phyloP scores from a whole-genome alignment of 2,329 filamentous ascomycete species.

The Rutstroemia sydowiana region DNA sequence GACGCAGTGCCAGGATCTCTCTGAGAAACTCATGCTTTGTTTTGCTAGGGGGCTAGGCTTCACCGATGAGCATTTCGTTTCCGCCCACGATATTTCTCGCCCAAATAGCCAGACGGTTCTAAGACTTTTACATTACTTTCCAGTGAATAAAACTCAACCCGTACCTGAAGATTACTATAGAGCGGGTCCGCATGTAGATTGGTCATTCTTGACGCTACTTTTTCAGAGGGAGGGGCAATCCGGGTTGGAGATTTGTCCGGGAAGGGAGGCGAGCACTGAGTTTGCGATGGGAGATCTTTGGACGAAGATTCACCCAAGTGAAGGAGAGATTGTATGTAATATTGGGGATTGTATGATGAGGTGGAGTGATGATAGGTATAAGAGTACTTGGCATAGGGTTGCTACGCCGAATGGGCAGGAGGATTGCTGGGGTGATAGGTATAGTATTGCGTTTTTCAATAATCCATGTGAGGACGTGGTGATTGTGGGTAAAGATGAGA shows the following conservation, averaged over 20 bases:
- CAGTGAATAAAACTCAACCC: too few relatives aligned
- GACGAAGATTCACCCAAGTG: constrained; percentile 52
- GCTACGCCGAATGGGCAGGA: neutral
- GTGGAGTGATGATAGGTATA: constrained; percentile 61
- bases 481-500: constrained; percentile 53
- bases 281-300: constrained; percentile 53
- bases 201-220: constrained; percentile 54
- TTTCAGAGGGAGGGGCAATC: constrained; percentile 55
- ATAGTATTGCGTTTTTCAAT: constrained; percentile 61
- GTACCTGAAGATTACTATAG: constrained; percentile 44
- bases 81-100: constrained; percentile 41
- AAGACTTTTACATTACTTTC: constrained; percentile 52
- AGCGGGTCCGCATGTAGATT: constrained; percentile 57
- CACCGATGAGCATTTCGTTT: constrained; percentile 45
- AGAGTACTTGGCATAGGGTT: constrained; percentile 58
- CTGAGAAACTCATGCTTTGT: constrained; percentile 47
- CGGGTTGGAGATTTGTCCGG: constrained; percentile 58
- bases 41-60: constrained; percentile 48
- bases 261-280: constrained; percentile 50
- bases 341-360: constrained; percentile 61
- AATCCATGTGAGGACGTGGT: constrained; percentile 50
- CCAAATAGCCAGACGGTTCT: constrained; percentile 46
- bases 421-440: constrained; percentile 52
- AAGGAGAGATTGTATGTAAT: constrained; percentile 54
- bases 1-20: constrained; percentile 34